phyloP scores from a whole-genome alignment of 2,329 filamentous ascomycete species.

The Cordyceps militaris region DNA sequence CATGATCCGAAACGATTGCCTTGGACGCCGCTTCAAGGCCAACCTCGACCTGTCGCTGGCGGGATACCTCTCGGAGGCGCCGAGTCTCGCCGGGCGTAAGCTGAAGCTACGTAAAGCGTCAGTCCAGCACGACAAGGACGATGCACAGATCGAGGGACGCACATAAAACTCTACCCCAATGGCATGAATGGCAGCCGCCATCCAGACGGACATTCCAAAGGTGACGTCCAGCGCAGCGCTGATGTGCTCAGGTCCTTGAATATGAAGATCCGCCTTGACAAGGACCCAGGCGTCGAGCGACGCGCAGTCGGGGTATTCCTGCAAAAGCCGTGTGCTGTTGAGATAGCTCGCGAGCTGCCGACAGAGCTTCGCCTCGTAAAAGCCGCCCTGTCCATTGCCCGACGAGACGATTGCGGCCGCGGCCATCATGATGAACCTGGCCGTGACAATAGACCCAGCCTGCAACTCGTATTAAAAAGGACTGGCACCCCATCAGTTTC shows the following conservation, averaged over 20 bases:
- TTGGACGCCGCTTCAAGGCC: slow-evolving; percentile 29
- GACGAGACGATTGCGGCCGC: slow-evolving; percentile 28
- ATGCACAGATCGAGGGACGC: slow-evolving; percentile 15
- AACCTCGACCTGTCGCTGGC: slow-evolving; percentile 46
- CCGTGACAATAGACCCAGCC: slow-evolving; percentile 42
- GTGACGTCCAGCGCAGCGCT: slow-evolving; percentile 36
- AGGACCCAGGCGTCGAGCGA: slow-evolving; percentile 29
- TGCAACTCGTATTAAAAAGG: slow-evolving; percentile 16
- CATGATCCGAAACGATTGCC: background rate
- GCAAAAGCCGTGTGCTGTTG: slow-evolving; percentile 19
- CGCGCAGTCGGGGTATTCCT: slow-evolving; percentile 36
- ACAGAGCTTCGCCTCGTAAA: slow-evolving; percentile 32
- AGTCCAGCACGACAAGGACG: background rate
- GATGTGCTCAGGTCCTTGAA: slow-evolving; percentile 20
- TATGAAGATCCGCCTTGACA: slow-evolving; percentile 24
- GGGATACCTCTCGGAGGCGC: slow-evolving; percentile 46
- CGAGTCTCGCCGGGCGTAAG: slow-evolving; percentile 47
- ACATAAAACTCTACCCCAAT: slow-evolving; percentile 42
- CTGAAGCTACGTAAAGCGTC: slow-evolving; percentile 29
- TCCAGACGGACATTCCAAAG: slow-evolving; percentile 46
- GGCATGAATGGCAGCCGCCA: slow-evolving; percentile 43
- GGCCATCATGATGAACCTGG: slow-evolving; percentile 38
- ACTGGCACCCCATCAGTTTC: background rate
- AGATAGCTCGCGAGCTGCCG: slow-evolving; percentile 36
- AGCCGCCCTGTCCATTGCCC: slow-evolving; percentile 16